phyloP scores from a whole-genome alignment of 2,329 filamentous ascomycete species.

The Dactylellina drechsleri region DNA sequence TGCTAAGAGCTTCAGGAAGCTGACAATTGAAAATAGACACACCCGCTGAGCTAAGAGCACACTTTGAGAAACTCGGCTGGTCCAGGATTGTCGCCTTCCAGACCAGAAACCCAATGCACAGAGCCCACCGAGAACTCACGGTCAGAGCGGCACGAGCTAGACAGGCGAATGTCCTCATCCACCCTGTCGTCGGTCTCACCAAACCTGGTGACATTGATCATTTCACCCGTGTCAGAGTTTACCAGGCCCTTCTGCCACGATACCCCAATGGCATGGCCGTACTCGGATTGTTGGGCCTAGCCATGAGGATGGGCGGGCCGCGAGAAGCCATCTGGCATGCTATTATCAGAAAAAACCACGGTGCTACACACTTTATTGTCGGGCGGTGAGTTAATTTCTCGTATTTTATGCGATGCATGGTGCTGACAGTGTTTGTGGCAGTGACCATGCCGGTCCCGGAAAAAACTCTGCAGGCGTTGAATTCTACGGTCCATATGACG shows the following conservation, averaged over 20 bases:
- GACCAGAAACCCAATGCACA: constrained; percentile 98
- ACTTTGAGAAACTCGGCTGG: constrained; percentile 99
- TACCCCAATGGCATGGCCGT: constrained; percentile 99
- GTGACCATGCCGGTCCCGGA: constrained; percentile 96
- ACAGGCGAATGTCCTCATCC: constrained; percentile 98
- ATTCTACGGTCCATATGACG: constrained; percentile 98
- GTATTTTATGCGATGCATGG: not conserved
- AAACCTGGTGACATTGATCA: constrained; percentile 99
- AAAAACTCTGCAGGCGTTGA: constrained; percentile 98
- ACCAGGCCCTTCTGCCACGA: constrained; percentile 93
- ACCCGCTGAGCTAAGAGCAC: constrained; percentile 73
- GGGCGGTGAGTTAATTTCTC: constrained; percentile 66
- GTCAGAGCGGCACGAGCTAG: constrained; percentile 94
- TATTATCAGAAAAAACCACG: constrained; percentile 99
- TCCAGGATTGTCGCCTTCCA: constrained; percentile 98
- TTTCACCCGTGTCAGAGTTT: constrained; percentile 98
- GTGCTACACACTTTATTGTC: constrained; percentile 98
- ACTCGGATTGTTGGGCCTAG: constrained; percentile 89
- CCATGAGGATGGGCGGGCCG: constrained; percentile 99
- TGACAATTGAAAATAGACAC: too few species aligned
- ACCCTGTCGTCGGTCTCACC: constrained; percentile 96
- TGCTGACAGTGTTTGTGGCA: constrained; percentile 7
- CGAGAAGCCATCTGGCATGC: constrained; percentile 99
- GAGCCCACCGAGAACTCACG: constrained; percentile 95
- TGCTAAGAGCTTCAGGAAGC: too few species aligned